These are phyloP conservation scores for Macrophomina phaseolina DNA, from an alignment of 2,329 filamentous ascomycete genomes.

Conservation along the genomic window DNA sequence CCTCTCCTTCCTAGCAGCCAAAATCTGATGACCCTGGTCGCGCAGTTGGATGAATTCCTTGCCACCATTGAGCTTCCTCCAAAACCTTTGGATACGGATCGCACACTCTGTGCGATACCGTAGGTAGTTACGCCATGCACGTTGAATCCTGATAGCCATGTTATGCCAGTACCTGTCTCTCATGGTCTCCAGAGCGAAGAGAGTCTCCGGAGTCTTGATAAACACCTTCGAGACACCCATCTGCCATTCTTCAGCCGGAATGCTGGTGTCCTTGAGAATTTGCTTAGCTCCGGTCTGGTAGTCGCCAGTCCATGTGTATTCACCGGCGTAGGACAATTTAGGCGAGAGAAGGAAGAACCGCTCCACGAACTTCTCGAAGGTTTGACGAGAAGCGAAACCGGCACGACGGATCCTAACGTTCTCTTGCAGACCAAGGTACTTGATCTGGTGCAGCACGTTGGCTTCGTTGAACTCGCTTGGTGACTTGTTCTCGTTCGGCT, in stretches of 20 bases:
- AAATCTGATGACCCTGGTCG: conserved; percentile 82
- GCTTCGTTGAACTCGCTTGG: conserved; percentile 87
- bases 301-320: conserved; percentile 94
- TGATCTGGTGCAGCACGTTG: conserved; percentile 97
- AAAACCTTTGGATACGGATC: conserved; percentile 92
- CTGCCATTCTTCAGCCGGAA: conserved; percentile 94
- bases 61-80: conserved; percentile 90
- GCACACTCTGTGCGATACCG: conserved; percentile 92
- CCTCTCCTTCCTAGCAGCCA: conserved; percentile 87
- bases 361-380: conserved; percentile 97
- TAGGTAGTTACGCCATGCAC: conserved; percentile 95
- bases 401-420: conserved; percentile 97
- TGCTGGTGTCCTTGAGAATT: conserved; percentile 95
- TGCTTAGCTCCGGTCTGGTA: conserved; percentile 86
- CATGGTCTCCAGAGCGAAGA: conserved; percentile 98
- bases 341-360: conserved; percentile 95
- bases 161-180: conserved; percentile 98
- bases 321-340: conserved; percentile 92
- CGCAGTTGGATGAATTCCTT: conserved; percentile 87
- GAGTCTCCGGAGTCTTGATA: conserved; percentile 95
- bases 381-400: conserved; percentile 95
- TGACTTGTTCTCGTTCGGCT: conserved; percentile 99
- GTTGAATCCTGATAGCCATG: conserved; percentile 97
- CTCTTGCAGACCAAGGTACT: conserved; percentile 98
- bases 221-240: conserved; percentile 97